Percentiles rank a stretch among this genome's conserved stretches.
Conservation (phyloP, 1,139 yeast genomes). For the Hyphopichia burtonii region DNA sequence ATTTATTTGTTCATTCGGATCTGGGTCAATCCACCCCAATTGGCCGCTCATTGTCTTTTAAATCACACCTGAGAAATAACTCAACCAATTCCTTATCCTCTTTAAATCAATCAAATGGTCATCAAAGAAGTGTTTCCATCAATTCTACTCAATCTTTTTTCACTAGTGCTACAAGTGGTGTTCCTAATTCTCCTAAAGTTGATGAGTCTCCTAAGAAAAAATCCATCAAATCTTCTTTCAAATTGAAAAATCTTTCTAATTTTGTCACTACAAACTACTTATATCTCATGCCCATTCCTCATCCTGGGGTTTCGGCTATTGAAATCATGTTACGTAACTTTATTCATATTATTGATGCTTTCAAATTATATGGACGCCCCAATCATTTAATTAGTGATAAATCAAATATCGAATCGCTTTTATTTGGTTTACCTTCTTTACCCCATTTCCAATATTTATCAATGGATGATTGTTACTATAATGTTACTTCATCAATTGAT, state of each 20-base stretch:
- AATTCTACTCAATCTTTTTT: slow-evolving; percentile 27
- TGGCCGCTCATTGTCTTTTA: slow-evolving; percentile 7
- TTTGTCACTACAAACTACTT: slow-evolving; percentile 38
- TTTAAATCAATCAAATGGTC: slow-evolving; percentile 5
- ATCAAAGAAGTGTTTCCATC: slow-evolving; percentile 22
- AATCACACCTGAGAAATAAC: slow-evolving; percentile 5
- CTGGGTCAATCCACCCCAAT: slow-evolving; percentile 5
- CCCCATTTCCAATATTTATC: slow-evolving; percentile 54
- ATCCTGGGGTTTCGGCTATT: slow-evolving; percentile 55
- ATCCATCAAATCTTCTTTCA: slow-evolving; percentile 12
- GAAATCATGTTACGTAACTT: slow-evolving; percentile 58
- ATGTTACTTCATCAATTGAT: slow-evolving; percentile 30
- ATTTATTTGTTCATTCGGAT: slow-evolving; percentile 20
- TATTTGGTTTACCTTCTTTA: slow-evolving; percentile 57
- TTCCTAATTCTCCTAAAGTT: slow-evolving; percentile 11
- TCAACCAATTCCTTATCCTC: slow-evolving; percentile 3
- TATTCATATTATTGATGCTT: slow-evolving; percentile 53
- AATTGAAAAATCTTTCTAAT: slow-evolving; percentile 23
- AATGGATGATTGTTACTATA: slow-evolving; percentile 32
- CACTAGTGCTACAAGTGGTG: slow-evolving; percentile 22
- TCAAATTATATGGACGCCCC: slow-evolving; percentile 57
- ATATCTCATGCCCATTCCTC: slow-evolving; percentile 53
- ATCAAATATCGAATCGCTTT: slow-evolving; percentile 41
- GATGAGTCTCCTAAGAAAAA: slow-evolving; percentile 1
- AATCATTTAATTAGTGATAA: slow-evolving; percentile 48